Evolutionary conservation across 768 basidiomycete genomes (phyloP), one percentile per base, ranked within the genome.

Genomic region (Kwoniella sp.): DNA sequence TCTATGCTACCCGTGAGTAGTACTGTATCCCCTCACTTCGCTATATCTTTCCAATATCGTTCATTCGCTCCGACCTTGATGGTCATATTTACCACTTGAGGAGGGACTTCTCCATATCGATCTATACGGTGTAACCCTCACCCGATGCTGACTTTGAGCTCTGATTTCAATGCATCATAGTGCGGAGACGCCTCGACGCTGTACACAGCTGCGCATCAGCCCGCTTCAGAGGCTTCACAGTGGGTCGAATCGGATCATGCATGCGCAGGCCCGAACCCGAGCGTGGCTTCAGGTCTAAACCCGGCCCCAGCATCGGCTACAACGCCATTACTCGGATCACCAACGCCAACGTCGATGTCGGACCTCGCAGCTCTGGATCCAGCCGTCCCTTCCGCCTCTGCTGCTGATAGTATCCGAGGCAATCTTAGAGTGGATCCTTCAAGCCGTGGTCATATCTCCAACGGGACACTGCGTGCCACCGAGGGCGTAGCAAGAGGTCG

Each of bases 111-210:
- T n/a, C n/a, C n/a, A 45, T 45, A 9, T 45, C 38, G n/a, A 45
- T 45, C 11, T 45, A 11, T 11, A 45, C 38, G 11, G n/a, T 45
- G 38, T 9, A 52, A 52, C 50, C 17, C 53, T 17, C 12, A 26
- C 17, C 26, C 26, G 12, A 23, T 25, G 52, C 58, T 66, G 67
- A 66, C 55, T n/a, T n/a, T n/a, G n/a, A n/a, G 23, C 34, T 29
- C 7, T n/a, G n/a, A n/a, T n/a, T n/a, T n/a, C n/a, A n/a, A n/a
- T n/a, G n/a, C n/a, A n/a, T 56, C 20, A 34, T 76, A 94, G 92
- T 77, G 92, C 75, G 93, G 93, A 11, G 93, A 94, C 71, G 92
- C 91, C 2, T 94, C 93, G 17, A 94, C 85, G 81, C 85, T 90
- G 0, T 86, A 87, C 68, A 84, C 94, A 4, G 90, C 92, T 3